Conservation (phyloP, 208 protist species). For the Novymonas esmeraldas region DNA sequence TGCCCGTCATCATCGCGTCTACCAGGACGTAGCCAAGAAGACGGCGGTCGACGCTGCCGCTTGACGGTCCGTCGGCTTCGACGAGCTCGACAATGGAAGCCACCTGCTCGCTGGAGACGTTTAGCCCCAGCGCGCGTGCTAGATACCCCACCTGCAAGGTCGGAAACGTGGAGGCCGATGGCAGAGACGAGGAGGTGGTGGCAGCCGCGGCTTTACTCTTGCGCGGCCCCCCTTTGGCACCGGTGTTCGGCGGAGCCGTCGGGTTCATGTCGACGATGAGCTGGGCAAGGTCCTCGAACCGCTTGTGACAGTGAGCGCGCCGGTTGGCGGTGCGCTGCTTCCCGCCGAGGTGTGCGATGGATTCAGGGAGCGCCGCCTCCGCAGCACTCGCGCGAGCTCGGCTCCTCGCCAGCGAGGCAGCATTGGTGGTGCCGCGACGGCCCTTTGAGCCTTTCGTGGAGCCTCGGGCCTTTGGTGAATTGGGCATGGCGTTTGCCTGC, state of each 20-base stretch:
- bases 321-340: slow-evolving; percentile 20
- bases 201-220: slow-evolving; percentile 2
- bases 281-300: slow-evolving; percentile 41
- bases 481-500: slow-evolving; percentile 1
- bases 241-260: not conserved
- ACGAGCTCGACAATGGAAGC: slow-evolving; percentile 69
- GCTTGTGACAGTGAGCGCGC: slow-evolving; percentile 15
- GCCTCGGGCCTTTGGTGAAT: not conserved
- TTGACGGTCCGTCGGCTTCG: slow-evolving; percentile 64
- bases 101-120: slow-evolving; percentile 65
- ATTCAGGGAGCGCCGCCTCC: slow-evolving; percentile 11
- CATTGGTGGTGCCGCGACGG: not conserved
- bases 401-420: not conserved
- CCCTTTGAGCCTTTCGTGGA: not conserved
- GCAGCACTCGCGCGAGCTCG: not conserved
- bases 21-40: slow-evolving; percentile 61
- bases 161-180: slow-evolving; percentile 45
- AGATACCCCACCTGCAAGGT: slow-evolving; percentile 79
- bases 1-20: slow-evolving; percentile 77
- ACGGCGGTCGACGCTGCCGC: slow-evolving; percentile 55
- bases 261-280: slow-evolving; percentile 32
- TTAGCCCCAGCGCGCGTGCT: slow-evolving; percentile 85
- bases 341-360: slow-evolving; percentile 22
- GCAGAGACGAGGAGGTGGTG: slow-evolving; percentile 5
- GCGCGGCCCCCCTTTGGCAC: not conserved